Conservation (phyloP, 1,139 yeast species). For the Protomyces gravidus region DNA sequence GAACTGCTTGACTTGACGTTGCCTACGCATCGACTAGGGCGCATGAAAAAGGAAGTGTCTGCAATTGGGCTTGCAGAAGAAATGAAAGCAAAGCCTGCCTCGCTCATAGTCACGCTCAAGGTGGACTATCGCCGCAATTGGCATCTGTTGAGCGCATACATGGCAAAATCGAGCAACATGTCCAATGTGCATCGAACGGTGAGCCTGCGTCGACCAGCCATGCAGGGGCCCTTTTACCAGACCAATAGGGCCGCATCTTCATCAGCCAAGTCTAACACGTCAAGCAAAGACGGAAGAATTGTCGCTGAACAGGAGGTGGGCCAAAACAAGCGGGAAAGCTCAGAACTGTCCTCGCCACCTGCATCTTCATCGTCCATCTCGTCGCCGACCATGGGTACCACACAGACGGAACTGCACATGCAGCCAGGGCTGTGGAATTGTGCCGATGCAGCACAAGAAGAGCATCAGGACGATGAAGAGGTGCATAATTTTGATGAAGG, state of each 20-base stretch:
- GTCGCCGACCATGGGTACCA: not conserved
- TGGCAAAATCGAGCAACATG: not conserved
- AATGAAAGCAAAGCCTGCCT: not conserved
- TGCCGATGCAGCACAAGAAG: not conserved
- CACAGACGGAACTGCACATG: not conserved
- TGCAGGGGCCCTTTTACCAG: not conserved
- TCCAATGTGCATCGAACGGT: not conserved
- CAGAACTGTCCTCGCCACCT: conserved; percentile 2
- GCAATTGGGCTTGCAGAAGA: not conserved
- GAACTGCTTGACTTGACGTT: not conserved
- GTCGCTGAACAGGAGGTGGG: not conserved
- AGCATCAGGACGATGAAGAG: not conserved
- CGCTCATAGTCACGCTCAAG: not conserved
- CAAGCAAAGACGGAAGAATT: not conserved
- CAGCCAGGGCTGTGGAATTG: not conserved
- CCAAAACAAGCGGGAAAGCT: not conserved
- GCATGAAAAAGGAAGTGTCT: not conserved
- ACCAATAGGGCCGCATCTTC: not conserved
- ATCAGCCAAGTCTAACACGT: not conserved
- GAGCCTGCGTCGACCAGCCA: not conserved
- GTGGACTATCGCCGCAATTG: not conserved
- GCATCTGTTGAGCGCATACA: not conserved
- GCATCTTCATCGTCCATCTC: not conserved
- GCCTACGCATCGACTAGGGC: not conserved
- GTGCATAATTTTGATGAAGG: not conserved